Evolutionary conservation across 345 rosid genomes (phyloP), one percentile per base, ranked within the genome.

Genomic region (Corymbia maculata): DNA sequence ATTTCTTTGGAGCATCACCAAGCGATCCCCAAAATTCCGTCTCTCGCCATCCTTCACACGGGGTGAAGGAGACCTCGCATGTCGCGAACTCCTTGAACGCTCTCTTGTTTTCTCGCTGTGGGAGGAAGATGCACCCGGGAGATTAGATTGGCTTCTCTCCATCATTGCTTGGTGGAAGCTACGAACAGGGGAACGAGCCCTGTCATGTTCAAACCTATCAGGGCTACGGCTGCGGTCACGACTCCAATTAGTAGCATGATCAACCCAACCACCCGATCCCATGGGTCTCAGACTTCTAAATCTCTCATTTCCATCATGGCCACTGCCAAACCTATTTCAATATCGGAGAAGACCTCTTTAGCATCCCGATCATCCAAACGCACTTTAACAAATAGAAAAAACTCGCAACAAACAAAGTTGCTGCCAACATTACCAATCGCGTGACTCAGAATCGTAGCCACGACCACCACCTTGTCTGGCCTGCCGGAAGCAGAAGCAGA

Each of bases 121-220:
- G 86, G 30, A 36, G 42, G 42, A 36, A 36, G 42, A 36, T 36
- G 42, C 91, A 51, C 85, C 88, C 59, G 88, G 85, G 52, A 85
- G 52, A 30, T 93, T 86, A 44, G 84, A 88, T 47, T 88, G 89
- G 50, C 89, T 89, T 59, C 91, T 91, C 89, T 90, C 95, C 94
- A 92, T 93, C 96, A 96, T 95, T 44, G 90, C 44, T 93, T 92
- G 96, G 88, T 97, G 99, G 92, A 95, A 95, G 90, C 97, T 94
- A 47, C 92, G 93, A 13, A 90, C 92, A 45, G 96, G 94, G 47
- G 96, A 93, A 50, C 87, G 86, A 42, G 61, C 91, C 51, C 91
- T 93, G 28, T 89, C 90, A 88, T 89, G 89, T 50, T 90, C 90
- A 89, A 59, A 90, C 88, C 93, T 92, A 84, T 93, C 94, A 2